Conservation (phyloP, 2,329 filamentous ascomycete species). For the Fusarium sp. region DNA sequence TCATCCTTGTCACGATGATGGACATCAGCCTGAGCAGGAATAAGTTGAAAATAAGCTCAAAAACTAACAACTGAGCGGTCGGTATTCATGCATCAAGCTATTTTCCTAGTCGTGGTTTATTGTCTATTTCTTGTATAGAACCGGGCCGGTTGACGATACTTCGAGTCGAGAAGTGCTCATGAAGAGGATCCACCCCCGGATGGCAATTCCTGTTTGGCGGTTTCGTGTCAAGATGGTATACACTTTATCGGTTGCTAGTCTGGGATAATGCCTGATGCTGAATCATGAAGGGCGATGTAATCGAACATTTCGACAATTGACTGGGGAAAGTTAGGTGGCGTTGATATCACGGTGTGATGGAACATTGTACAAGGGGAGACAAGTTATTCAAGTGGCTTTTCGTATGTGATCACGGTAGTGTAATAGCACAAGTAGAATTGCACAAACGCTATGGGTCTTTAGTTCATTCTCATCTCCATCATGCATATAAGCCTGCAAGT, state of each 20-base stretch:
- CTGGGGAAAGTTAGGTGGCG: not conserved
- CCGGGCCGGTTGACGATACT: slow-evolving; percentile 40
- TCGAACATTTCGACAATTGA: not conserved
- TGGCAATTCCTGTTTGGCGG: slow-evolving; percentile 32
- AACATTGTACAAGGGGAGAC: not conserved
- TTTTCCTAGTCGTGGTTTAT: slow-evolving; percentile 11
- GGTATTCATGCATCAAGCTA: slow-evolving; percentile 15
- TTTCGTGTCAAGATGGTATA: slow-evolving; percentile 26
- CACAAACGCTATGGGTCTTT: not conserved
- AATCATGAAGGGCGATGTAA: slow-evolving; percentile 6
- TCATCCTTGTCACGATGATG: slow-evolving; percentile 30
- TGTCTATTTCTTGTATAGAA: slow-evolving; percentile 26
- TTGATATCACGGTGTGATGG: not conserved
- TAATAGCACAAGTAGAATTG: not conserved
- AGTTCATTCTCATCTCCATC: not conserved
- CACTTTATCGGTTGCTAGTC: not conserved
- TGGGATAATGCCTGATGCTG: not conserved
- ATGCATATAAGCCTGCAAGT: not conserved
- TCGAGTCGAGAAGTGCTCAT: not conserved
- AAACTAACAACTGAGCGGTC: slow-evolving; percentile 13
- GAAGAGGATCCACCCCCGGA: slow-evolving; percentile 27
- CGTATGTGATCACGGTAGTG: not conserved
- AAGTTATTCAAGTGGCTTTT: not conserved
- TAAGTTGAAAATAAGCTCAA: slow-evolving; percentile 31
- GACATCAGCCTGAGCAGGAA: not conserved